phyloP scores from a whole-genome alignment of 345 rosid genomes.

The Combretum micranthum region DNA sequence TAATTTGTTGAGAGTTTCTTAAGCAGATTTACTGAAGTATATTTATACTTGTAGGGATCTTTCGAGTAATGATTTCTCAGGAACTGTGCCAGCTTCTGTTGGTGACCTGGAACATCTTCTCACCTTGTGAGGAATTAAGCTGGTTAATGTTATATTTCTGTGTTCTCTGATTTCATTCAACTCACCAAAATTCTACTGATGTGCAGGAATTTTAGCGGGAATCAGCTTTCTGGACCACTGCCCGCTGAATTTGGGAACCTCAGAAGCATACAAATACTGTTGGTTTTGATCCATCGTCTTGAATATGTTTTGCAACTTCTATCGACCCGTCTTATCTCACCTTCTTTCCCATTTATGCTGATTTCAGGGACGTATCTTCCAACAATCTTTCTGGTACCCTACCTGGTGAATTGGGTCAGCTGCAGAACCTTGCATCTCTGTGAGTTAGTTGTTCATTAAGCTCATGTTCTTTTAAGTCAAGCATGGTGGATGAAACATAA shows the following conservation, averaged over 20 bases:
- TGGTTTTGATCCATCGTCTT: conserved; percentile 4
- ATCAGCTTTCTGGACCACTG: conserved; percentile 47
- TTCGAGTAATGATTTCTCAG: too few species aligned
- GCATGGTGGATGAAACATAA: too few species aligned
- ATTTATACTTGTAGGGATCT: conserved; percentile 52
- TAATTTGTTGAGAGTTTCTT: too few species aligned
- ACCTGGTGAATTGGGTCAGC: conserved; percentile 70
- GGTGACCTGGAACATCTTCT: conserved; percentile 99
- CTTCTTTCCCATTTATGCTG: background rate
- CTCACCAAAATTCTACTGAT: background rate
- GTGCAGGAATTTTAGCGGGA: conserved; percentile 65
- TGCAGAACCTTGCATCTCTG: conserved; percentile 78
- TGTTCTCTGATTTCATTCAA: background rate
- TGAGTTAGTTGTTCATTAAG: conserved; percentile 21
- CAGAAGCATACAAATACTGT: conserved; percentile 71
- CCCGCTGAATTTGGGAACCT: too few species aligned
- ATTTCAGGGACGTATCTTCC: conserved; percentile 66
- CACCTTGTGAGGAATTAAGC: conserved; percentile 42
- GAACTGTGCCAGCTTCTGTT: too few species aligned
- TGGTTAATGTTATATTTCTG: background rate
- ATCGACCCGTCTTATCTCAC: too few species aligned
- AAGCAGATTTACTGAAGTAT: background rate
- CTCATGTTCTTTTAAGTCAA: too few species aligned
- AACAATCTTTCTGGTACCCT: too few species aligned
- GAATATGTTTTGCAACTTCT: background rate